Evolutionary conservation across 2,329 filamentous ascomycete species (phyloP).

Genomic region (Exophiala mesophila): DNA sequence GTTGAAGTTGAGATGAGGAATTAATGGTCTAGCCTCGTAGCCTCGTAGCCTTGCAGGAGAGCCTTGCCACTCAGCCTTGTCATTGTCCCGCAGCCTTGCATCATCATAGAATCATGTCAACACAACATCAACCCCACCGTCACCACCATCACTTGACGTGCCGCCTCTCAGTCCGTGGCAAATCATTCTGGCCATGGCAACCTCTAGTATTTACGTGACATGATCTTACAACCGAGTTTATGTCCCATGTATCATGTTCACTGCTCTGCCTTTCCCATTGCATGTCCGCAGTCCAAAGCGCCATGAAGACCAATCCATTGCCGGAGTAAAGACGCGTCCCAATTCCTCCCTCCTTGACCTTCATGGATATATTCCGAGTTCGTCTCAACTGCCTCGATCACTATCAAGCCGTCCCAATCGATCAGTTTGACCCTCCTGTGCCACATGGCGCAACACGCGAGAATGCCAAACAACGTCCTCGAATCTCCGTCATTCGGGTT

Average conservation of each 20-base stretch:
- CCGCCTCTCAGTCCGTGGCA: too few relatives aligned
- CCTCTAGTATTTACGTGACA: too few relatives aligned
- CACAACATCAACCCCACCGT: not conserved
- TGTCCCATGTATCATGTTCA: too few relatives aligned
- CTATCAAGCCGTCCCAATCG: constrained; percentile 74
- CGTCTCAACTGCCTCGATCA: constrained; percentile 94
- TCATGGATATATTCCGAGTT: constrained; percentile 76
- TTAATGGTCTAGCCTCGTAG: not conserved
- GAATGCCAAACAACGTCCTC: constrained; percentile 58
- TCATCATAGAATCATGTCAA: not conserved
- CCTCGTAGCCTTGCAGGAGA: not conserved
- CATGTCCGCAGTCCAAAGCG: too few relatives aligned
- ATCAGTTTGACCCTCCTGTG: constrained; percentile 71
- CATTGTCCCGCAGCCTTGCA: not conserved
- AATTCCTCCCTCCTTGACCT: constrained; percentile 1
- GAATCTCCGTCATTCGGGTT: constrained; percentile 78
- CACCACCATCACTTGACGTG: not conserved
- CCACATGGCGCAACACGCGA: constrained; percentile 52
- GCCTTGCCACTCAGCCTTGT: too few relatives aligned
- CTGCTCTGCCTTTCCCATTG: too few relatives aligned
- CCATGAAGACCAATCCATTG: too few relatives aligned
- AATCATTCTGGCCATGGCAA: too few relatives aligned
- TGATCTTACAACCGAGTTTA: too few relatives aligned
- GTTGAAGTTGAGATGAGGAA: not conserved
- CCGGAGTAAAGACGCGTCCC: constrained; percentile 16